A percentile compares a stretch with the other conserved stretches of the same genome.
Conservation (phyloP, 495 filamentous ascomycete species). For the Penicillium coffeae region DNA sequence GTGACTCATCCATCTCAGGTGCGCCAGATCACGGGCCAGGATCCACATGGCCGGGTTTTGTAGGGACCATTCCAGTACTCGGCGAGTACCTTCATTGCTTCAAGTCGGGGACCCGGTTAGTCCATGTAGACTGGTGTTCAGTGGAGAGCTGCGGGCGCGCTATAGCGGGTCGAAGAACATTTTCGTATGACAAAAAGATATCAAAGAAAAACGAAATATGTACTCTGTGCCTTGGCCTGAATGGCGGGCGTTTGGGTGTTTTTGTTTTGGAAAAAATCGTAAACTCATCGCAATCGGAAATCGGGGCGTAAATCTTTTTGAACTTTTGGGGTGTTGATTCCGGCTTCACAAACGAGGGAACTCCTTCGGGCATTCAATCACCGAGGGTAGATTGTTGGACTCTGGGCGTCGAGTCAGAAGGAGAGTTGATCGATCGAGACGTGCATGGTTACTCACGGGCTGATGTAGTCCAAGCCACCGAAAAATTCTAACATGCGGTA, state of each 20-base stretch:
- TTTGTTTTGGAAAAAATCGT: slow-evolving; percentile 11
- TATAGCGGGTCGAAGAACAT: slow-evolving; percentile 11
- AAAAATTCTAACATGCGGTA: slow-evolving; percentile 50
- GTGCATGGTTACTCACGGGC: slow-evolving; percentile 33
- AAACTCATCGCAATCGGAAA: slow-evolving; percentile 17
- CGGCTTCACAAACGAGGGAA: slow-evolving; percentile 6
- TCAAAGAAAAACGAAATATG: too few species aligned
- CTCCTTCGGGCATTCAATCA: slow-evolving; percentile 15
- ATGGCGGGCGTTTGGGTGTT: slow-evolving; percentile 8
- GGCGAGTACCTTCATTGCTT: slow-evolving; percentile 46
- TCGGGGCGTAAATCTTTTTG: slow-evolving; percentile 2
- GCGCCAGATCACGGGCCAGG: slow-evolving; percentile 22
- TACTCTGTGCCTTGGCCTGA: slow-evolving; percentile 2
- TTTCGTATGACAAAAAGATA: neutral
- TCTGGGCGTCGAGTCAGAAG: slow-evolving; percentile 17
- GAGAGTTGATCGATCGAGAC: neutral
- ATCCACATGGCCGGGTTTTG: slow-evolving; percentile 35
- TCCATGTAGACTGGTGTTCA: slow-evolving; percentile 34
- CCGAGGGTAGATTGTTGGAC: slow-evolving; percentile 17
- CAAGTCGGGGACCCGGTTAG: slow-evolving; percentile 39
- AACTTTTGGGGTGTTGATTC: neutral
- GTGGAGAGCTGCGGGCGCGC: slow-evolving; percentile 15
- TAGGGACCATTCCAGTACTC: slow-evolving; percentile 44
- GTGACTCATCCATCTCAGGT: slow-evolving; percentile 24
- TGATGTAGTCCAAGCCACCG: slow-evolving; percentile 46